Percentiles rank a stretch among this genome's conserved stretches.
phyloP scores from a whole-genome alignment of 345 rosid genomes.

The Erucastrum elatum region DNA sequence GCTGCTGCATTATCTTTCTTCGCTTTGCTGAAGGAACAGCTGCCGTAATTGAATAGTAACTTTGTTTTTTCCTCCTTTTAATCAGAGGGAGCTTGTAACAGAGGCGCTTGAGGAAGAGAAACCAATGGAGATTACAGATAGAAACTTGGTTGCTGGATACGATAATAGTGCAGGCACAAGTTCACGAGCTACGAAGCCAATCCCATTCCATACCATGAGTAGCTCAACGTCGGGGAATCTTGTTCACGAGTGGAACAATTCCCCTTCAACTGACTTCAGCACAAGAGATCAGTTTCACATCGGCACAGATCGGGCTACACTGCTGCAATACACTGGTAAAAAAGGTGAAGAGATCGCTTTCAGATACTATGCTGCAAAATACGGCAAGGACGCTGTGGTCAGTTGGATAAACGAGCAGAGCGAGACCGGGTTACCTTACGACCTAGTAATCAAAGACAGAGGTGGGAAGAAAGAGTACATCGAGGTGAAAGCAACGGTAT shows the following conservation, averaged over 20 bases:
- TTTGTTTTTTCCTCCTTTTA: not conserved
- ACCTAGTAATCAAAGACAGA: constrained; percentile 45
- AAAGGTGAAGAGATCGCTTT: constrained; percentile 73
- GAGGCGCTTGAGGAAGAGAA: constrained; percentile 24
- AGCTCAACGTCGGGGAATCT: constrained; percentile 24
- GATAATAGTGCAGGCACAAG: constrained; percentile 13
- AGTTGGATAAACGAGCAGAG: constrained; percentile 74
- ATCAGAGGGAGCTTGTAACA: constrained; percentile 2
- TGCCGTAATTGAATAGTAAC: not conserved
- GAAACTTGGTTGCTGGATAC: constrained; percentile 44
- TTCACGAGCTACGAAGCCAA: constrained; percentile 23
- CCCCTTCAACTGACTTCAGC: constrained; percentile 34
- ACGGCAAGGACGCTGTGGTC: constrained; percentile 46
- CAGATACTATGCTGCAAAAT: constrained; percentile 48
- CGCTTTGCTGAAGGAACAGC: not conserved
- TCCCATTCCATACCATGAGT: not conserved
- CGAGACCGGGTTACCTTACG: constrained; percentile 84
- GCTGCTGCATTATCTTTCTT: not conserved
- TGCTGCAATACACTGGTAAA: constrained; percentile 60
- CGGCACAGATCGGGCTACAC: constrained; percentile 44
- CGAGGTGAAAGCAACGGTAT: constrained; percentile 85
- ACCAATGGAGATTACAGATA: constrained; percentile 39
- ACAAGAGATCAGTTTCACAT: constrained; percentile 52
- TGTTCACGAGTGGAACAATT: constrained; percentile 33
- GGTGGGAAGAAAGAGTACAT: constrained; percentile 52